A percentile compares a stretch with the other conserved stretches of the same genome.
Evolutionary conservation across 352 stramenopile species (phyloP).

Genomic region (Globisporangium viniferum): DNA sequence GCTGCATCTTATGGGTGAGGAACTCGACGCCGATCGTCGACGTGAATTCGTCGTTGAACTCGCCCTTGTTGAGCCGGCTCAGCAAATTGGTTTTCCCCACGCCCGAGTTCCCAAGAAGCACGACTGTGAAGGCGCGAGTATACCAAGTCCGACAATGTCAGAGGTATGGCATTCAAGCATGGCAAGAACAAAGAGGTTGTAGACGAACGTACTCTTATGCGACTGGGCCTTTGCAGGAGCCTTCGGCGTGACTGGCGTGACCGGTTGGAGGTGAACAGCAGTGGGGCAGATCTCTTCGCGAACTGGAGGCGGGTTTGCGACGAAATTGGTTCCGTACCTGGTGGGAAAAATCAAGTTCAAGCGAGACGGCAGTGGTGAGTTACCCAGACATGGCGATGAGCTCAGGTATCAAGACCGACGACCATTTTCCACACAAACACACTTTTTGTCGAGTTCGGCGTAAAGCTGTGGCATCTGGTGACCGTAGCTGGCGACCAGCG

Average conservation of each 20-base stretch:
- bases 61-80: conserved; percentile 71
- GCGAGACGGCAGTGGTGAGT: neutral
- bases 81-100: conserved; percentile 88
- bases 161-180: neutral
- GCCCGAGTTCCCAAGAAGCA: conserved; percentile 81
- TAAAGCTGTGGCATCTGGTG: conserved; percentile 59
- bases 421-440: neutral
- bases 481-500: conserved; percentile 46
- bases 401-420: neutral
- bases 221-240: conserved; percentile 40
- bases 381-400: neutral
- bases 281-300: conserved; percentile 29
- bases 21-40: conserved; percentile 88
- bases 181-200: neutral
- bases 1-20: conserved; percentile 72
- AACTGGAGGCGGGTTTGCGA: conserved; percentile 45
- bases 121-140: conserved; percentile 34
- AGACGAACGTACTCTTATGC: conserved; percentile 59
- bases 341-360: neutral
- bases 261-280: conserved; percentile 5
- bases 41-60: conserved; percentile 82
- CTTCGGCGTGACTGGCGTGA: conserved; percentile 24
- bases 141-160: neutral
- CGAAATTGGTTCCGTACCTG: conserved; percentile 67
- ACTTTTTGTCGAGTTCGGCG: conserved; percentile 71